These are phyloP conservation scores for Inosperma sp. DNA, from an alignment of 768 basidiomycete species.

Conservation along the genomic window DNA sequence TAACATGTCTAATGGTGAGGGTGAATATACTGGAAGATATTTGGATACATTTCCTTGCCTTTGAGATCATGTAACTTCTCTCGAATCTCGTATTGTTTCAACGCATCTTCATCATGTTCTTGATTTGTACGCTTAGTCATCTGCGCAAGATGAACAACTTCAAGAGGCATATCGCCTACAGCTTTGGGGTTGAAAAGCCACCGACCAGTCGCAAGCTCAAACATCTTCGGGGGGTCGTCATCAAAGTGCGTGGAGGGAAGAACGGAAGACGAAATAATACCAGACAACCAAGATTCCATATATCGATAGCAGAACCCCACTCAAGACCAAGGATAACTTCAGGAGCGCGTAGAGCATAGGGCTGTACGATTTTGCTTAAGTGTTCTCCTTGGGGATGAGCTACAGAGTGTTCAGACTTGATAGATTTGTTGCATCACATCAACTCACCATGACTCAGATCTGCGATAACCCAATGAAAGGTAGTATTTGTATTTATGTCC, in stretches of 20 bases:
- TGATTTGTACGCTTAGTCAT: neutral
- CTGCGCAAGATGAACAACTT: neutral
- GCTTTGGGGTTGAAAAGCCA: neutral
- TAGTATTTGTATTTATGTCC: too few relatives aligned
- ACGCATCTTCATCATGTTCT: neutral
- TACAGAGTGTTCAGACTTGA: neutral
- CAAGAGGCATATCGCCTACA: neutral
- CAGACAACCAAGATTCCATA: constrained; percentile 77
- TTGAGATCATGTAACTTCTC: neutral
- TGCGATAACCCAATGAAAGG: neutral
- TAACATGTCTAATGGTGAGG: neutral
- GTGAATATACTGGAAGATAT: neutral
- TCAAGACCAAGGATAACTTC: constrained; percentile 18
- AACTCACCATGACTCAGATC: constrained; percentile 1
- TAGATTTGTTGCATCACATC: neutral
- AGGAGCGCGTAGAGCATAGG: constrained; percentile 72
- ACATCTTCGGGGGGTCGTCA: neutral
- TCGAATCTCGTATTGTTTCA: neutral
- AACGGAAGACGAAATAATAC: constrained; percentile 26
- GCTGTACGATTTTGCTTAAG: constrained; percentile 60
- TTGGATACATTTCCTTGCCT: neutral
- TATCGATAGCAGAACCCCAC: constrained; percentile 77
- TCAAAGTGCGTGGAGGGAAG: neutral
- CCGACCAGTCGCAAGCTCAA: neutral
- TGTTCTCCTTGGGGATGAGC: neutral